Evolutionary conservation across 306 rosid genomes (phyloP), one percentile per base, ranked within the genome.

Genomic region (Bauhinia variegata): DNA sequence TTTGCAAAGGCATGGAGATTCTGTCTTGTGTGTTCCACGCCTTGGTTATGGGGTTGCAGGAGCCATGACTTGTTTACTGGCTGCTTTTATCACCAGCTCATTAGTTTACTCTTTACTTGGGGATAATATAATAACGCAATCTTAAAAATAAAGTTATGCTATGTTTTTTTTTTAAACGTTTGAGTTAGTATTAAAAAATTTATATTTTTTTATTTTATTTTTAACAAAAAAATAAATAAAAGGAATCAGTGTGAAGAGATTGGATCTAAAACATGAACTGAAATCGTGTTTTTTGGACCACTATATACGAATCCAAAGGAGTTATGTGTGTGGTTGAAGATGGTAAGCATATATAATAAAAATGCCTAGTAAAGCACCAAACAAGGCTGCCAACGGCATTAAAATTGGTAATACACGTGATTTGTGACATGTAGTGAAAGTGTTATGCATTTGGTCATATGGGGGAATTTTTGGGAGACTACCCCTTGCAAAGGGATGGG

Each of bases 381-480:
- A 68, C 43, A 65, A 51, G 72, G 54, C 0, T 17, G 36, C 31
- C 23, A n/a, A n/a, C n/a, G n/a, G n/a, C n/a, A 57, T 58, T 64
- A 44, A 74, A 78, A 43, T 57, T 28, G 76, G 49, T 53, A 66
- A 34, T 58, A 74, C 80, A 74, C 74, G 84, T 79, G 84, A 59
- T 79, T 44, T 74, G 52, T 52, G 63, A 44, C 66, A 67, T 47
- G 73, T 33, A 43, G 56, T 42, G 47, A 68, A 72, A 23, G 78
- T 13, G 51, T 34, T 12, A 7, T 17, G 59, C 50, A 65, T 71
- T 57, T 58, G 64, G 19, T 34, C 73, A 50, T 53, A 59, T 58
- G 70, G 67, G 67, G 74, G 77, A 79, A 70, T 74, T 58, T 79
- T 79, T 79, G 62, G 80, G 77, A 52, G 77, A 74, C 74, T 58